Evolutionary conservation across 1,284 basidiomycete species (phyloP).

Genomic region (Marasmius sp.): DNA sequence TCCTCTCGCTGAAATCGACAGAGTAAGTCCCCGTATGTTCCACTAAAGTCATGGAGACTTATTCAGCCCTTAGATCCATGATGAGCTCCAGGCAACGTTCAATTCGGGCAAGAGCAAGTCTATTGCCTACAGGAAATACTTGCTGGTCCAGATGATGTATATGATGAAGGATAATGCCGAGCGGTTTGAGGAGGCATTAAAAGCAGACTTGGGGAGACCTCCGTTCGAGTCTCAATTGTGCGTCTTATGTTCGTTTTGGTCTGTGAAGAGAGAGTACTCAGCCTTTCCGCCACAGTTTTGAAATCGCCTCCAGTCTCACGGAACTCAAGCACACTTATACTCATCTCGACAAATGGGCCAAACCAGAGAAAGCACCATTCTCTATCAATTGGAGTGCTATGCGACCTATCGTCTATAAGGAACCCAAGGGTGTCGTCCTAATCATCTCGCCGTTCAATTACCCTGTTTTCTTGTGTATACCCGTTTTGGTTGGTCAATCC

Average conservation of each 20-base stretch:
- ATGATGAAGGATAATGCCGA: slow-evolving; percentile 64
- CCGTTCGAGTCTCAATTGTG: slow-evolving; percentile 57
- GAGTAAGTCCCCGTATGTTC: background rate
- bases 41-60: background rate
- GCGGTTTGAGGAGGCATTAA: slow-evolving; percentile 54
- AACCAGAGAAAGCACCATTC: slow-evolving; percentile 62
- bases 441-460: slow-evolving; percentile 70
- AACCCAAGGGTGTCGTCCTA: slow-evolving; percentile 74
- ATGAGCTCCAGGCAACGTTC: slow-evolving; percentile 51
- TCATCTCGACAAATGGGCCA: slow-evolving; percentile 75
- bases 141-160: slow-evolving; percentile 66
- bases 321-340: slow-evolving; percentile 69
- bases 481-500: slow-evolving; percentile 49
- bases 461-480: slow-evolving; percentile 50
- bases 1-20: background rate
- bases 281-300: slow-evolving; percentile 42
- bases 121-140: slow-evolving; percentile 63
- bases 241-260: slow-evolving; percentile 22
- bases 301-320: slow-evolving; percentile 49
- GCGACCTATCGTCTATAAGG: slow-evolving; percentile 68
- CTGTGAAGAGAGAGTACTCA: background rate
- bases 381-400: slow-evolving; percentile 53
- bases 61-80: slow-evolving; percentile 44
- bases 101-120: slow-evolving; percentile 57
- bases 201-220: slow-evolving; percentile 58